Conservation (phyloP, 768 basidiomycete genomes). For the Porpolomopsis calyptriformis region DNA sequence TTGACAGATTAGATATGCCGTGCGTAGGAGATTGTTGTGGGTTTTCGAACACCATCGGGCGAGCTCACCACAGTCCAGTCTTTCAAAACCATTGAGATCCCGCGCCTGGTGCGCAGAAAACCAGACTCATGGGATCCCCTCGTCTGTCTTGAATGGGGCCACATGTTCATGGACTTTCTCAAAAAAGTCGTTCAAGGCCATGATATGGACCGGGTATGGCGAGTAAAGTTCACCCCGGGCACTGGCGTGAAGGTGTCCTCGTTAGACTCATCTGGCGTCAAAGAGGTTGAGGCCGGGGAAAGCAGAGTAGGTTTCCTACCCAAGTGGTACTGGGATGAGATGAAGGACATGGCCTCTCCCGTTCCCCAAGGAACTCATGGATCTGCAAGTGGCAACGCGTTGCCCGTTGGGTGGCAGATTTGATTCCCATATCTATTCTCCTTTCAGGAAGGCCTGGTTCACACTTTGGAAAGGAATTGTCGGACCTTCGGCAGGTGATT, state of each 20-base stretch:
- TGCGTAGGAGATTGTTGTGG: constrained; percentile 69
- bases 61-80: constrained; percentile 52
- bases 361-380: constrained; percentile 1
- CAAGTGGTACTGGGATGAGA: constrained; percentile 52
- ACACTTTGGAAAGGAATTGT: no score
- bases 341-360: constrained; percentile 6
- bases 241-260: constrained; percentile 40
- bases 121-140: constrained; percentile 68
- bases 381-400: no score
- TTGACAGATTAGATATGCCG: constrained; percentile 5
- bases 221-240: constrained; percentile 52
- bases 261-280: constrained; percentile 39
- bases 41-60: constrained; percentile 76
- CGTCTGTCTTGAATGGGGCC: constrained; percentile 67
- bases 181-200: constrained; percentile 21
- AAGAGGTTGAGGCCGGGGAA: constrained; percentile 55
- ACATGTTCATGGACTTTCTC: constrained; percentile 48
- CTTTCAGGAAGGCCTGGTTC: no score
- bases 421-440: constrained; percentile 10
- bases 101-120: constrained; percentile 66
- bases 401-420: constrained; percentile 17
- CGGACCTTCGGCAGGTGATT: no score
- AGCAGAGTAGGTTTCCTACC: constrained; percentile 76
- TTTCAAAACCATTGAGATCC: constrained; percentile 72
- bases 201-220: constrained; percentile 45